Evolutionary conservation across 2,329 filamentous ascomycete genomes (phyloP).

Genomic region (Shiraia bambusicola): DNA sequence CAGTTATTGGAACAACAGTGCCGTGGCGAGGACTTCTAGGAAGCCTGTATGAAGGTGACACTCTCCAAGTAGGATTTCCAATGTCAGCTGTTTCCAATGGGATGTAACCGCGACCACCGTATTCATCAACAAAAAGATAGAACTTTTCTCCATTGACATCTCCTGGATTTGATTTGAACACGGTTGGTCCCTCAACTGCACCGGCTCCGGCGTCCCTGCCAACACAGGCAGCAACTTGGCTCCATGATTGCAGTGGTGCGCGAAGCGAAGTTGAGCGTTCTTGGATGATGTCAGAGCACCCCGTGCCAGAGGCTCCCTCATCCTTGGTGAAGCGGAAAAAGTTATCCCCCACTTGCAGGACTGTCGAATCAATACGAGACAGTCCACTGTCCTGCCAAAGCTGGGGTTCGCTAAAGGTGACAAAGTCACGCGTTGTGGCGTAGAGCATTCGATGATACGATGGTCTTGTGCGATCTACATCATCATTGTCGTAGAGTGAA

Average conservation of each 20-base stretch:
- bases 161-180: constrained; percentile 53
- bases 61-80: constrained; percentile 52
- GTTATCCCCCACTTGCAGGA: constrained; percentile 45
- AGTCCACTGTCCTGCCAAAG: constrained; percentile 56
- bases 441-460: constrained; percentile 59
- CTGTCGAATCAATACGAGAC: constrained; percentile 57
- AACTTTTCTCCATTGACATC: constrained; percentile 57
- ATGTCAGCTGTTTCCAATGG: constrained; percentile 56
- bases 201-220: constrained; percentile 53
- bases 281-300: constrained; percentile 58
- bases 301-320: constrained; percentile 52
- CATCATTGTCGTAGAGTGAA: constrained; percentile 48
- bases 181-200: constrained; percentile 55
- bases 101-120: constrained; percentile 54
- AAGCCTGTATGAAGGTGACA: constrained; percentile 50
- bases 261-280: constrained; percentile 51
- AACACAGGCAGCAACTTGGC: constrained; percentile 51
- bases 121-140: constrained; percentile 60
- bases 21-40: constrained; percentile 56
- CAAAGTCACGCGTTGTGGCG: constrained; percentile 54
- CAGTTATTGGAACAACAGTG: constrained; percentile 56
- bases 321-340: constrained; percentile 61
- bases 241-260: constrained; percentile 49
- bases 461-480: constrained; percentile 45
- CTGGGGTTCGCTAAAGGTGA: constrained; percentile 51